Evolutionary conservation across 1,139 yeast genomes (phyloP).

Genomic region (Pneumocystis murina): DNA sequence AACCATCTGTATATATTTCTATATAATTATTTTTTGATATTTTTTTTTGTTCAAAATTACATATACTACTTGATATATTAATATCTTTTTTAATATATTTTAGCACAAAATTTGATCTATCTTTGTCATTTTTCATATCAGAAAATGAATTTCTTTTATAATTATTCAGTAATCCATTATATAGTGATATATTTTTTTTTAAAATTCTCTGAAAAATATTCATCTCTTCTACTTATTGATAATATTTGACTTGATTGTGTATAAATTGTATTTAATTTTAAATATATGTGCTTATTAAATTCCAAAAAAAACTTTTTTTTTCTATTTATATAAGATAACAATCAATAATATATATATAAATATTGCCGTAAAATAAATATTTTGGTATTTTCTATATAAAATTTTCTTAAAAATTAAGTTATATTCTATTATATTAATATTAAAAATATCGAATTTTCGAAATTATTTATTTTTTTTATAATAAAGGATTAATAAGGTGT

Average conservation of each 20-base stretch:
- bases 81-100: too few species aligned
- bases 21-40: background rate
- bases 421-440: too few species aligned
- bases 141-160: background rate
- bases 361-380: background rate
- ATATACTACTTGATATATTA: too few species aligned
- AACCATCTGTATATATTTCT: slow-evolving; percentile 55
- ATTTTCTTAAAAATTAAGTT: too few species aligned
- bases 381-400: background rate
- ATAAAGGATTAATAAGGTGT: background rate
- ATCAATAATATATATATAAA: background rate
- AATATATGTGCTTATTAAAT: background rate
- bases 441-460: background rate
- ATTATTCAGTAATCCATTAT: background rate
- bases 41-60: background rate
- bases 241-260: background rate
- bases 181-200: too few species aligned
- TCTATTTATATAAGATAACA: background rate
- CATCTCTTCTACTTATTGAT: background rate
- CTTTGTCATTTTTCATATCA: too few species aligned
- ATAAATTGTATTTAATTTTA: background rate
- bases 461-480: too few species aligned
- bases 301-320: background rate
- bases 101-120: too few species aligned
- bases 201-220: too few species aligned